Base-by-base conservation (phyloP, 2,329 filamentous ascomycete species). In the Fusarium sp. region DNA sequence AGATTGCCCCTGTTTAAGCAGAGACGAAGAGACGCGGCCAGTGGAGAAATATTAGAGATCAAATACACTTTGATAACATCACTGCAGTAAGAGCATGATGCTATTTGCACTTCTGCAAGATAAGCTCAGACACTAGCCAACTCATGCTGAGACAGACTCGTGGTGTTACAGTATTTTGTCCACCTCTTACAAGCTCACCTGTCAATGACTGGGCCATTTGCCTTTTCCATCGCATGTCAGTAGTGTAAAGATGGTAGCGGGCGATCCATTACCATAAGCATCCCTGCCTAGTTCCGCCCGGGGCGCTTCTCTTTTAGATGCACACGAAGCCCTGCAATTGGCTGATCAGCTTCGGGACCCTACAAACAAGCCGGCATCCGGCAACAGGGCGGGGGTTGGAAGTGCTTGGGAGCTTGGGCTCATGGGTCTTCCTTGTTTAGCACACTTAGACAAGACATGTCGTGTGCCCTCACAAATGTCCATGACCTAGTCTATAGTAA, bases 381-480 rank as follows among this genome's bases (percentile, higher is more conserved):
- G 64, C 63, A 63, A 55, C 54, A 49, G 45, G 28, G 41, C 46
- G 37, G 58, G 55, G 55, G n/a, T 45, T 45, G 7, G 23, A 63
- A 37, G 34, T 37, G 34, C 34, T 37, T 37, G 34, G 34, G 48
- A 48, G 59, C 59, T 63, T 63, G 59, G 37, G 50, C n/a, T 8
- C 53, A 65, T 55, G 47, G 54, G 43, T 61, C 20, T 60, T 34
- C 63, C 63, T 63, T 66, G 63, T 27, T 66, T 50, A 55, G 51
- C 42, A 18, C 42, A 66, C 63, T 66, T 66, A 66, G 48, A 56
- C 43, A 66, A 66, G 43, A 60, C 48, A 66, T 66, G 63, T 66
- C 61, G 63, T 67, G 64, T 67, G 63, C 64, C 46, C 32, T 63
- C 48, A 41, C 18, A 42, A 48, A 40, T 55, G 55, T 55, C 55